Evolutionary conservation across 2,329 filamentous ascomycete species (phyloP), one percentile per base, ranked within the genome.

Genomic region (Chrysoporthe puriensis): DNA sequence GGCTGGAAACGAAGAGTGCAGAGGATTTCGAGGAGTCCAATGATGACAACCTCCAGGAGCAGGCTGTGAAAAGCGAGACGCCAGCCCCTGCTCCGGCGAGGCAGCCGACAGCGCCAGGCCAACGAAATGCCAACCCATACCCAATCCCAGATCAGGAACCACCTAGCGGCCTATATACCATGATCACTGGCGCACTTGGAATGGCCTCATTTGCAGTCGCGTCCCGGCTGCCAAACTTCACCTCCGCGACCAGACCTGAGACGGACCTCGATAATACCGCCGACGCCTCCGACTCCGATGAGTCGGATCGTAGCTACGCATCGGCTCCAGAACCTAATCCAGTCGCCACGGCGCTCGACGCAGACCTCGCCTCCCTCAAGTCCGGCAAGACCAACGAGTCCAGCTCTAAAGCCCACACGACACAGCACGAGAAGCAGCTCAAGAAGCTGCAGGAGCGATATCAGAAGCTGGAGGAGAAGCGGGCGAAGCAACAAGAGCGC

Each of bases 371-470:
- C 7, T 75, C 74, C 0, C 68, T 69, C 13, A 71, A 76, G 52
- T 81, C 80, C 0, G 70, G 68, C 21, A 72, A 75, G 40, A 84
- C 81, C 1, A 79, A 81, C 44, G 81, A 82, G 2, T 81, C 82
- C 2, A 68, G 73, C 5, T 59, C 67, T 69, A 74, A 70, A 67
- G 76, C 64, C 59, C 74, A 71, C 2, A 67, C 72, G 1, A 72
- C 79, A 13, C 78, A 80, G 26, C 81, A 87, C 69, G 88, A 91
- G 40, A 90, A 88, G 73, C 88, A 92, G 72, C 82, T 93, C 3
- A 80, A 82, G 68, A 91, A 89, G 73, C 83, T 92, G 9, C 82
- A 88, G 59, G 83, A 87, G 18, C 86, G 86, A 66, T 86, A 86
- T 9, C 82, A 80, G 60, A 89, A 89, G 72, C 80, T 92, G 0